Evolutionary conservation across 78 protist species (phyloP), one percentile per base, ranked within the genome.

Genomic region (Cavenderia fasciculata): DNA sequence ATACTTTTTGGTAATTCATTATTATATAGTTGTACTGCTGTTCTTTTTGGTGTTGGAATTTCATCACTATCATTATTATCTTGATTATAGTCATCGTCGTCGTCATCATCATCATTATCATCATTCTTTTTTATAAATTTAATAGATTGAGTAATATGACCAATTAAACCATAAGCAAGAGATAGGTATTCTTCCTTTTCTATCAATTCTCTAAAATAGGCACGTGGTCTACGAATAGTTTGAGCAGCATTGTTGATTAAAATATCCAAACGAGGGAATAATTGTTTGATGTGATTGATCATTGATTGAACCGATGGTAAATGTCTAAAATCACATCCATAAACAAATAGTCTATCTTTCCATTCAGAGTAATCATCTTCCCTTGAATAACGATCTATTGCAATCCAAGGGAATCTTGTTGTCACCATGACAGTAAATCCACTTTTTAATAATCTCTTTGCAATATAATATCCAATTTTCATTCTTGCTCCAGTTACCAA

Each of bases 201-300:
- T 12, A 57, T 27, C 19, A 23, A 21, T 27, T 38, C 25, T 21
- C 43, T 16, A 73, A 57, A 92, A 56, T 46, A 87, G 1, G 62
- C 62, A 11, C 89, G 66, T 65, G 94, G 95, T 33, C 92, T 41
- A 8, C 95, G 29, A 29, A 94, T 57, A 2, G 96, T 94, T 59
- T 94, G 96, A 18, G 95, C 92, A 6, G 95, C 96, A 74, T 94
- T 94, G 49, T 94, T 94, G 93, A 94, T 93, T 29, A 94, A 33
- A n/a, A 94, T 47, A 78, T 94, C 93, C 18, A 94, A 14, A 23
- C 93, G 73, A 31, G 84, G 34, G 19, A 85, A 51, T n/a, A 36
- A 33, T 19, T 0, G 19, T 36, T 38, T 40, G 3, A 94, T 21
- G 18, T 21, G 3, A 23, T 29, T 71, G 40, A 78, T 78, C 25